phyloP scores from a whole-genome alignment of 345 rosid species.

The Excoecaria agallocha region DNA sequence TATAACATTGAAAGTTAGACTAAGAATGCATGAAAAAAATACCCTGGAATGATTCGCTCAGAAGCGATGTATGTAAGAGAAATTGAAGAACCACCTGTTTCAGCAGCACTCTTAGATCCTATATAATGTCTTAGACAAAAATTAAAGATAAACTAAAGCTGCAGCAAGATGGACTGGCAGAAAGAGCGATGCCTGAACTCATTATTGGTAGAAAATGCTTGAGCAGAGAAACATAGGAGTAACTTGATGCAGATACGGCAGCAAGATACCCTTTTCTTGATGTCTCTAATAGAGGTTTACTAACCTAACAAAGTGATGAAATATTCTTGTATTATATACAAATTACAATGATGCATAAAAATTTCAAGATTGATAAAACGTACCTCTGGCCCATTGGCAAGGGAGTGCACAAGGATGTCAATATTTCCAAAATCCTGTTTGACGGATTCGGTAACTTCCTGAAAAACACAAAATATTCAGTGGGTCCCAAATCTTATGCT shows the following conservation, averaged over 20 bases:
- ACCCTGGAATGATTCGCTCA: conserved; percentile 93
- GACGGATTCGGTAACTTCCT: conserved; percentile 92
- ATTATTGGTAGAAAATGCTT: conserved; percentile 86
- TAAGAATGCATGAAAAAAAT: conserved; percentile 12
- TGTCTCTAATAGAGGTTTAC: conserved; percentile 87
- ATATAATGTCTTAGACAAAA: background rate
- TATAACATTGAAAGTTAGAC: background rate
- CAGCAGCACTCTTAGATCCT: conserved; percentile 23
- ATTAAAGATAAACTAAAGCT: background rate
- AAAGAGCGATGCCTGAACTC: conserved; percentile 67
- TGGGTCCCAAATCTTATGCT: background rate
- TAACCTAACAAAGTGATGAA: conserved; percentile 46
- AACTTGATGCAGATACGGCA: conserved; percentile 91
- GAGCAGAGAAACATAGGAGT: conserved; percentile 83
- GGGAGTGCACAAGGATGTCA: conserved; percentile 92
- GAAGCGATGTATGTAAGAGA: conserved; percentile 95
- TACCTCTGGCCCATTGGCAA: conserved; percentile 98
- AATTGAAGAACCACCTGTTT: conserved; percentile 81
- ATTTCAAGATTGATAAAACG: background rate
- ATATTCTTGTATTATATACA: background rate
- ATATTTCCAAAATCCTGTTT: conserved; percentile 81
- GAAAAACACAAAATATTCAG: background rate
- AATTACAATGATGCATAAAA: background rate
- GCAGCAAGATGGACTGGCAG: background rate
- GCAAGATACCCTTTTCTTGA: conserved; percentile 94